Conservation (phyloP, 1,284 basidiomycete species). For the Ustilago curta region DNA sequence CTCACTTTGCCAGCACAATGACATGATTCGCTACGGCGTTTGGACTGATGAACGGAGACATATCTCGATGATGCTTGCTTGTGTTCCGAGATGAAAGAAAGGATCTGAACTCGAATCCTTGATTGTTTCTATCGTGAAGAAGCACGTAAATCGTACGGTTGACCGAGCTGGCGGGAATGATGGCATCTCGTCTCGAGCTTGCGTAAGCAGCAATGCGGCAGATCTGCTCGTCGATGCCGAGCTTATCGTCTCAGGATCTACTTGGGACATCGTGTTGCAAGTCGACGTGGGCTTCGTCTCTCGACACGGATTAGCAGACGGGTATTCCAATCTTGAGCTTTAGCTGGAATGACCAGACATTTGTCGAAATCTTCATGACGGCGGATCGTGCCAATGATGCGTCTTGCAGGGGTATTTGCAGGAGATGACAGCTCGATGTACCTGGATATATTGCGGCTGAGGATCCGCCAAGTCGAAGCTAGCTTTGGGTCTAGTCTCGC, state of each 20-base stretch:
- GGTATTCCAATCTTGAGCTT: neutral
- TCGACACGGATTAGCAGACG: neutral
- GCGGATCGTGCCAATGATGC: neutral
- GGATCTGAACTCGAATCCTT: too few relatives aligned
- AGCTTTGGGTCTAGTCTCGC: neutral
- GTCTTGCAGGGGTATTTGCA: neutral
- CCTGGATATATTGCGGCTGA: neutral
- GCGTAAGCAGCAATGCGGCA: too few relatives aligned
- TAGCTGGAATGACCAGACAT: neutral
- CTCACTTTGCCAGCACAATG: neutral
- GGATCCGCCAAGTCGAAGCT: neutral
- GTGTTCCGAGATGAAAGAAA: neutral
- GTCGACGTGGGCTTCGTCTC: too few relatives aligned
- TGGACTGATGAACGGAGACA: neutral
- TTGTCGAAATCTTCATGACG: neutral
- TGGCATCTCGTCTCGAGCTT: neutral
- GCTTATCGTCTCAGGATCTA: too few relatives aligned
- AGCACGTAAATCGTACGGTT: neutral
- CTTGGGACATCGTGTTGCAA: too few relatives aligned
- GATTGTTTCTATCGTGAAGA: too few relatives aligned
- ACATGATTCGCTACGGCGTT: neutral
- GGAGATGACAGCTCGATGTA: neutral
- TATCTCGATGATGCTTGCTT: neutral
- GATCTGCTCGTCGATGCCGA: too few relatives aligned
- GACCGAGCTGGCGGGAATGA: slow-evolving; percentile 7